Evolutionary conservation across 2,329 filamentous ascomycete species (phyloP), one percentile per base, ranked within the genome.

Genomic region (Coniochaeta ligniaria): DNA sequence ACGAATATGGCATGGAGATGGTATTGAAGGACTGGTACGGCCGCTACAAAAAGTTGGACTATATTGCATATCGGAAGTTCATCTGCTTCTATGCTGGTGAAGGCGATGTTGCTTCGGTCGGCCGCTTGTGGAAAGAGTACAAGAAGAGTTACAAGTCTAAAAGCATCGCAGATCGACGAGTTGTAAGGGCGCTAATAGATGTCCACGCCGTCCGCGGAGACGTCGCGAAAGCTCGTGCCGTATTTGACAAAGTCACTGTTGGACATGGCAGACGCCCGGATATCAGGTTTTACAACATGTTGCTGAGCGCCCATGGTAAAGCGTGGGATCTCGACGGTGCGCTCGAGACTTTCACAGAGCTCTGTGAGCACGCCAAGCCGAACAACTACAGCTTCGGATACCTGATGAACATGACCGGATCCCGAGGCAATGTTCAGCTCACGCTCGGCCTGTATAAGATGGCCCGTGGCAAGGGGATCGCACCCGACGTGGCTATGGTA

Each of bases 161-260:
- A 60, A 64, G 26, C 41, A 62, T n/a, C 12, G 66, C 26, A 64
- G 70, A 4, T 69, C 73, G 3, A 72, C 73, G 35, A 76, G 72
- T 3, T 79, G 85, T 63, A 70, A 79, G n/a, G 83, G 85, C 54
- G 8, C 76, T 92, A 3, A 77, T 96, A 45, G 85, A 89, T 64
- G 89, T 88, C 0, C 85, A 94, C 73, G 87, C 91, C 1, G 82
- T 84, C 60, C 78, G 84, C 57, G 89, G 86, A 2, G 85, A 96
- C 65, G 71, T 88, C 0, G 69, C 76, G 3, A 78, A 83, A 58
- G 84, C 88, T 0, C 75, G 83, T 57, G 71, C 76, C 22, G 82
- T 87, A 38, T 89, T 97, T 63, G 69, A 84, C 55, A 77, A 80
- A n/a, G 84, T 95, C 60, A 69, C 71, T 26, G 66, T 74, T 7